Base-by-base conservation (phyloP, 2,329 filamentous ascomycete genomes). In the Drechmeria coniospora region DNA sequence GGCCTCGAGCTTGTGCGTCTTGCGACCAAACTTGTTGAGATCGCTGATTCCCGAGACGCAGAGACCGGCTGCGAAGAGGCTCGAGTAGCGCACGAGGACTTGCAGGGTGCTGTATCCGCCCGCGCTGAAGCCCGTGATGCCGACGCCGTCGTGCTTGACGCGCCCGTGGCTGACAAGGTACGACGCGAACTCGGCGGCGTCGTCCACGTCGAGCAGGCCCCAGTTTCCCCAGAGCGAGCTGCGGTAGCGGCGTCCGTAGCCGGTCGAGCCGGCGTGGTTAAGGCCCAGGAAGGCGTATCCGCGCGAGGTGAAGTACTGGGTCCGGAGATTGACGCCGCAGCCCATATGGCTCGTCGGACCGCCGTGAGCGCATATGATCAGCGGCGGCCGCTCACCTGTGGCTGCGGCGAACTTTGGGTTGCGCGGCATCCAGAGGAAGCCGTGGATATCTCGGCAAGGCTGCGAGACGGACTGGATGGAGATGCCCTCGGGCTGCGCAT, bases 1-100 rank as follows among this genome's bases (percentile, higher is more conserved):
- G 1, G 51, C 58, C 40, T 72, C 67, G n/a, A 69, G 57, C 43
- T 70, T 70, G 40, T 71, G 66, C 0, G 64, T 68, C 13, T 57
- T 54, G 2, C 47, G 50, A 11, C 50, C 51, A 1, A 70, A 47
- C 1, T 49, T 47, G 22, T 51, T 50, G n/a, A 69, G 41, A 15
- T 68, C 63, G 21, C 59, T 60, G 17, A 71, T 57, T 3, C 66
- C 65, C 15, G 57, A 66, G 2, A 57, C 50, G 28, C 57, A 61
- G 3, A 65, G 54, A 0, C 63, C 66, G 0, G 53, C 61, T 0
- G 62, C 57, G 36, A 65, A 70, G 1, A 54, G 45, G 1, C 47
- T 43, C 0, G 65, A 59, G 27, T 63, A 56, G 20, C 51, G 51
- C 14, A 57, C 56, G 3, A 70, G 38, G 4, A 53, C 55, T 37